Evolutionary conservation across 139 green algal genomes (phyloP).

Genomic region (Chlamydomonas sp.): DNA sequence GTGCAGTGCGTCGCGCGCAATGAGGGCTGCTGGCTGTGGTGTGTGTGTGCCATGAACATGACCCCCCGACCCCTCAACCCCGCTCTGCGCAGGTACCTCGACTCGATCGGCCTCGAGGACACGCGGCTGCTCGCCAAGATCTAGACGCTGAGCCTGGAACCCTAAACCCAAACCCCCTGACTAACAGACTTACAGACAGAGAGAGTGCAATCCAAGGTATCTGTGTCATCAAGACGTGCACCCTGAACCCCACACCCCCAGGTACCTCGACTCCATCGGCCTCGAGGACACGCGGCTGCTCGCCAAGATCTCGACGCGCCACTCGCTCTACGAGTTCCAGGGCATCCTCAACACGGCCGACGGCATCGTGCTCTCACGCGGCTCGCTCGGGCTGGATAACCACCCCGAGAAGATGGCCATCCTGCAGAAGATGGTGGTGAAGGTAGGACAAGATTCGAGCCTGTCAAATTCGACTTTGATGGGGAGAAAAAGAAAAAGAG

Average conservation of each 20-base stretch:
- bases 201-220: too few relatives aligned
- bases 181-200: neutral
- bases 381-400: conserved; percentile 74
- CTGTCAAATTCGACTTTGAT: neutral
- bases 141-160: conserved; percentile 29
- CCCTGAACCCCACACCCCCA: too few relatives aligned
- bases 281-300: conserved; percentile 64
- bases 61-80: too few relatives aligned
- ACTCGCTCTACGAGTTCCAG: conserved; percentile 25
- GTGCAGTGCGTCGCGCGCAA: too few relatives aligned
- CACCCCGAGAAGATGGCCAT: conserved; percentile 83
- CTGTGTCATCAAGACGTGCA: too few relatives aligned
- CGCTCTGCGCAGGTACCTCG: conserved; percentile 62
- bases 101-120: conserved; percentile 48
- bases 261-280: conserved; percentile 64
- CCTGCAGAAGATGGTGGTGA: conserved; percentile 55
- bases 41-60: too few relatives aligned
- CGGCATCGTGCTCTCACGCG: conserved; percentile 77
- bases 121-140: conserved; percentile 81
- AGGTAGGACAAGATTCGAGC: conserved; percentile 16
- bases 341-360: conserved; percentile 67
- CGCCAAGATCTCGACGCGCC: conserved; percentile 67
- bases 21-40: too few relatives aligned
- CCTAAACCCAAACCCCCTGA: conserved; percentile 4
- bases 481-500: too few relatives aligned